Percentiles rank a stretch among this genome's conserved stretches.
Evolutionary conservation across 441 rosid genomes (phyloP).

Genomic region (Raphanus hybrid): DNA sequence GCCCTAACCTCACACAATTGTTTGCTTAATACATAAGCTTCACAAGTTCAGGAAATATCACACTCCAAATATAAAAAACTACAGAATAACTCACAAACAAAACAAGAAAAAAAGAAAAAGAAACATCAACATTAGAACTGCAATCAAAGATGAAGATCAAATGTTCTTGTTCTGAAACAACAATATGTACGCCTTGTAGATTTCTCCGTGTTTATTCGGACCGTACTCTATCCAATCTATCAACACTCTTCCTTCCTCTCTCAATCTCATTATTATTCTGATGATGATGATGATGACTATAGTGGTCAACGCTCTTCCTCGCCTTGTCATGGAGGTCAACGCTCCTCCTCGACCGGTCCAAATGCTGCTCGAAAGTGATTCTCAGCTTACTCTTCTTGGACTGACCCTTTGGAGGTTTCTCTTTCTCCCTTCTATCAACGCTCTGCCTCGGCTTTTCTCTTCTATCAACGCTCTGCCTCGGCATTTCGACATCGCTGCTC

Average conservation of each 20-base stretch:
- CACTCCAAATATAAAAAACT: slow-evolving; percentile 34
- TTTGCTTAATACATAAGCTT: slow-evolving; percentile 17
- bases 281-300: slow-evolving; percentile 25
- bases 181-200: slow-evolving; percentile 34
- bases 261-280: slow-evolving; percentile 54
- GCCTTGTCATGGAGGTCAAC: slow-evolving; percentile 90
- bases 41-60: slow-evolving; percentile 21
- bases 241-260: slow-evolving; percentile 86
- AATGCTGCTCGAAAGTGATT: slow-evolving; percentile 66
- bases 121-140: slow-evolving; percentile 28
- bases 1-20: neutral
- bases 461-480: slow-evolving; percentile 64
- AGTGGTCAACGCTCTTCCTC: slow-evolving; percentile 70
- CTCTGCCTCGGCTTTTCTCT: slow-evolving; percentile 94
- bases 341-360: slow-evolving; percentile 85
- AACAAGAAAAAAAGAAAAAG: neutral
- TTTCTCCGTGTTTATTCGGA: slow-evolving; percentile 48
- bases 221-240: slow-evolving; percentile 89
- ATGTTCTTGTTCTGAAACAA: slow-evolving; percentile 24
- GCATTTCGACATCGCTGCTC: slow-evolving; percentile 36
- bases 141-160: slow-evolving; percentile 37
- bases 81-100: slow-evolving; percentile 27
- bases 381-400: slow-evolving; percentile 53
- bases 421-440: slow-evolving; percentile 68
- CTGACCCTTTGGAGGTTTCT: slow-evolving; percentile 44